Conservation (phyloP, 805 yeast species). For the Candida xiaguanensis region DNA sequence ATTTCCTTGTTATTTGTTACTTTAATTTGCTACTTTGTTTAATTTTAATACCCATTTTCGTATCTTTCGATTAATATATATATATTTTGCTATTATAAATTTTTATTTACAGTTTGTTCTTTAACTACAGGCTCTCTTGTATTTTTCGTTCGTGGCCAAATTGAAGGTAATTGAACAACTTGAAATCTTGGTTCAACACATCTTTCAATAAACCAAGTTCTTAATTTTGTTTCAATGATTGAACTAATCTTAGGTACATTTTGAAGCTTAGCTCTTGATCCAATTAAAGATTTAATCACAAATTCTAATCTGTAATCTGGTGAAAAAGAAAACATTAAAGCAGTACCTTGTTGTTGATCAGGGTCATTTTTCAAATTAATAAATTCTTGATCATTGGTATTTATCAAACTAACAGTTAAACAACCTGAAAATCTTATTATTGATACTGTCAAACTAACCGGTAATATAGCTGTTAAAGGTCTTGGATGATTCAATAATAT, state of each 20-base stretch:
- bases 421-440: conserved; percentile 90
- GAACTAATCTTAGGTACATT: conserved; percentile 90
- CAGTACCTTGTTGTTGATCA: conserved; percentile 46
- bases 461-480: conserved; percentile 80
- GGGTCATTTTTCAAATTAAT: conserved; percentile 9
- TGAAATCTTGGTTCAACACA: conserved; percentile 94
- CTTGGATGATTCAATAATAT: conserved; percentile 77
- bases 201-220: conserved; percentile 88
- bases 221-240: conserved; percentile 73
- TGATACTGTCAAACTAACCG: conserved; percentile 80
- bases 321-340: conserved; percentile 81
- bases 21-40: not conserved
- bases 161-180: conserved; percentile 74
- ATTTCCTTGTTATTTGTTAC: not conserved
- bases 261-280: conserved; percentile 87
- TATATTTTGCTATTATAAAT: no score
- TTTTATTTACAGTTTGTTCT: conserved; percentile 8
- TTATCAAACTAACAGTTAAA: conserved; percentile 68
- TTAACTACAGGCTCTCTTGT: conserved; percentile 27
- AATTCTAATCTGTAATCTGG: conserved; percentile 91
- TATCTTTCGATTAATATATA: no score
- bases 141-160: conserved; percentile 66
- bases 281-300: conserved; percentile 82
- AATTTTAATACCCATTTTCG: no score
- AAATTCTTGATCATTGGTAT: conserved; percentile 38